Evolutionary conservation across 2,329 filamentous ascomycete genomes (phyloP), one percentile per base, ranked within the genome.

Genomic region (Beauveria sp.): DNA sequence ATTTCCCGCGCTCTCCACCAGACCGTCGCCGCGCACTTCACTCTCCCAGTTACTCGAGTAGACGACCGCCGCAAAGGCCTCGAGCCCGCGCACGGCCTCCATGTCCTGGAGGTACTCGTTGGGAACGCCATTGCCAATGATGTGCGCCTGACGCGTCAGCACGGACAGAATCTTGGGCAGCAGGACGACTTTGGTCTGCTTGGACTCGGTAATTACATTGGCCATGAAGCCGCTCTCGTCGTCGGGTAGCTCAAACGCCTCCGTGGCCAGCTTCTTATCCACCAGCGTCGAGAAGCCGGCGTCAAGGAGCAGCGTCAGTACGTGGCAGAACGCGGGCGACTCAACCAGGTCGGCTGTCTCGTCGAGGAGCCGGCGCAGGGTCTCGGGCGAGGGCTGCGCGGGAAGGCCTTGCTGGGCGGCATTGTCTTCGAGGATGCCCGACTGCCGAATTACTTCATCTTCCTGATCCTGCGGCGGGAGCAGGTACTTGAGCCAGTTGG

Each of bases 271-370:
- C 73, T 94, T 94, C 68, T 84, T 82, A 69, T 97, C 90, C 28
- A 96, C 83, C 18, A 99, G 82, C 26, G 88, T 84, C 3, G 89
- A 89, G 76, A 97, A 99, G 59, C 88, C 89, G 51, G 91, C 84
- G 72, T 97, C 92, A 63, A 97, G 88, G 61, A 97, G 83, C 62
- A 90, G 85, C 2, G 89, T 91, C 50, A 97, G 82, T 41, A 99
- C 92, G 69, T 92, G 88, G 0, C 87, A 84, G 75, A 97, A 97
- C 41, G 90, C 84, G 0, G 94, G 94, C 1, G 94, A 97, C 70
- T 99, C 94, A 70, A 97, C 88, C 26, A 99, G 83, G 71, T 99
- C 94, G 44, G 93, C 90, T 2, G 94, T 97, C 78, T 99, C 94
- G 71, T 99, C 93, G 1, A 99, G 84, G 22, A 99, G 83, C 62